Evolutionary conservation across 2,329 filamentous ascomycete species (phyloP).

Genomic region (Fusarium anthophilum): DNA sequence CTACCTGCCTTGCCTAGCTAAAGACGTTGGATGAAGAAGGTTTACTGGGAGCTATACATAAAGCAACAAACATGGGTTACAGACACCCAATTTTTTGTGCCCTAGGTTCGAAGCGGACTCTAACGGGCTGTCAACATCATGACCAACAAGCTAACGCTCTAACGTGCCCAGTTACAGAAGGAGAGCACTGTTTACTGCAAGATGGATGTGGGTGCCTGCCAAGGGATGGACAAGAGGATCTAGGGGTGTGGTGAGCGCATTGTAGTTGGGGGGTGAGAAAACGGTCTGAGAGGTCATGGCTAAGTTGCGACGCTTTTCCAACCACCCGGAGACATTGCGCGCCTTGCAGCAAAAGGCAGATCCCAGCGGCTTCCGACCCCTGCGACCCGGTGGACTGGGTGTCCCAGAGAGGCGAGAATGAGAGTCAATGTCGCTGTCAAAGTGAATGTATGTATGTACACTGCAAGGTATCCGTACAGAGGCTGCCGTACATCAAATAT

Average conservation of each 20-base stretch:
- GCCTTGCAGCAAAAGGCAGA: constrained; percentile 29
- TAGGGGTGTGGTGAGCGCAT: constrained; percentile 3
- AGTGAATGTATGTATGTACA: background rate
- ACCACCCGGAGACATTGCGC: constrained; percentile 29
- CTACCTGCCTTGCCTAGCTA: background rate
- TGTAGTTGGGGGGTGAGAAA: constrained; percentile 19
- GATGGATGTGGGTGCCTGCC: constrained; percentile 14
- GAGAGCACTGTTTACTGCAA: constrained; percentile 17
- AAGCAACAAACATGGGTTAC: constrained; percentile 5
- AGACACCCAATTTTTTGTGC: background rate
- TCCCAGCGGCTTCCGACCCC: constrained; percentile 32
- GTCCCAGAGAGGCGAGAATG: constrained; percentile 20
- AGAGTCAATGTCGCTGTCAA: constrained; percentile 4
- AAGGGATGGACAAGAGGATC: constrained; percentile 19
- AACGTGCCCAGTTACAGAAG: constrained; percentile 15
- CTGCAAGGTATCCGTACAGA: constrained; percentile 3
- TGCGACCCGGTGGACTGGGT: constrained; percentile 36
- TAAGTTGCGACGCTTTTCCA: constrained; percentile 26
- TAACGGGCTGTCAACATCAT: constrained; percentile 27
- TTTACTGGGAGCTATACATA: constrained; percentile 1
- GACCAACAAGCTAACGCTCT: constrained; percentile 15
- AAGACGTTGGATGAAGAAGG: constrained; percentile 12
- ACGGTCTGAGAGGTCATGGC: constrained; percentile 7
- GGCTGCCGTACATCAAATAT: background rate
- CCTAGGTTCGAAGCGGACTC: background rate